Conservation (phyloP, 768 basidiomycete species). For the Lactarius indigo region DNA sequence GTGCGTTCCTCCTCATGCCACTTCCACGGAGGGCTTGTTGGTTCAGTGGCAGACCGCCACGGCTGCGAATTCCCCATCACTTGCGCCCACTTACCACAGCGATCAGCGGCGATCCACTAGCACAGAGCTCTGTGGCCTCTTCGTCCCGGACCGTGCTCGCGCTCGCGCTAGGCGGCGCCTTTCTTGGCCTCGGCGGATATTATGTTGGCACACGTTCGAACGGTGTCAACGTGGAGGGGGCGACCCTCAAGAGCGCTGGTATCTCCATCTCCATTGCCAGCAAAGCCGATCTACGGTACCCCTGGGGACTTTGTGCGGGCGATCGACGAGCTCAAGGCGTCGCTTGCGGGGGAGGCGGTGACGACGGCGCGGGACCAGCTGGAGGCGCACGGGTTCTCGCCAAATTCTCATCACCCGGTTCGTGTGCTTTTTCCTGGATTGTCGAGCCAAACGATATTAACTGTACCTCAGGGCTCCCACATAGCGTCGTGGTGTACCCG, state of each 20-base stretch:
- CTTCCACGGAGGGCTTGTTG: background rate
- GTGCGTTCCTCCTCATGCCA: no score
- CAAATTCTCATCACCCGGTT: conserved; percentile 28
- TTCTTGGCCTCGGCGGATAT: conserved; percentile 15
- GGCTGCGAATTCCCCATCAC: background rate
- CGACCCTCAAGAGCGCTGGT: background rate
- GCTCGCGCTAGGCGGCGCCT: background rate
- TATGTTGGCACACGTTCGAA: conserved; percentile 11
- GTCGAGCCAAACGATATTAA: background rate
- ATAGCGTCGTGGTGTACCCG: conserved; percentile 64
- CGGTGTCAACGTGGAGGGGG: background rate
- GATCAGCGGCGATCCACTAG: background rate
- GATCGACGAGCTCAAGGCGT: conserved; percentile 28
- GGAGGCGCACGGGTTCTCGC: conserved; percentile 30
- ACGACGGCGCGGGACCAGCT: conserved; percentile 27
- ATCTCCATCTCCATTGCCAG: background rate
- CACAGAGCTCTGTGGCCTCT: background rate
- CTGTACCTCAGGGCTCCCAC: conserved; percentile 37
- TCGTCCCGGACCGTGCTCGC: background rate
- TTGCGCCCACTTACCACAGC: background rate
- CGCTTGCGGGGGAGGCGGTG: conserved; percentile 20
- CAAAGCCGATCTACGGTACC: conserved; percentile 26
- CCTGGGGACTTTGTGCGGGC: conserved; percentile 30
- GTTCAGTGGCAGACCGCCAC: background rate
- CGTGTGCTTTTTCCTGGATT: background rate